Conservation (phyloP, 331 rosid genomes). For the Pyracantha coccinea region DNA sequence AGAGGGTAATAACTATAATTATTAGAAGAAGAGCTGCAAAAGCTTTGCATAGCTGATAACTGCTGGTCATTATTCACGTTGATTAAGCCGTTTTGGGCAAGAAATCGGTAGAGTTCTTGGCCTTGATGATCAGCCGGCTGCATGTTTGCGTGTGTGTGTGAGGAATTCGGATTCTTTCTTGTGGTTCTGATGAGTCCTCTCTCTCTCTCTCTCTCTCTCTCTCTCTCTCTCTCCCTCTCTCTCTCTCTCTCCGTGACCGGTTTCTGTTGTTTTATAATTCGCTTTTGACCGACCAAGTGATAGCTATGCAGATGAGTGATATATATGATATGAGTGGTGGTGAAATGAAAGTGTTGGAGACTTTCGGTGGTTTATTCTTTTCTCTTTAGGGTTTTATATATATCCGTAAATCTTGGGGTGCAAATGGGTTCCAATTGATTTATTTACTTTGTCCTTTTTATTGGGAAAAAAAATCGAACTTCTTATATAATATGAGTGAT, state of each 20-base stretch:
- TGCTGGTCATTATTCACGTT: background rate
- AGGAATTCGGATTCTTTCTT: background rate
- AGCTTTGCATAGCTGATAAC: conserved; percentile 36
- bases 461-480: background rate
- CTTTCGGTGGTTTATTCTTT: conserved; percentile 19
- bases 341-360: conserved; percentile 8
- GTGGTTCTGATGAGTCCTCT: background rate
- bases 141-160: background rate
- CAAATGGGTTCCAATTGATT: background rate
- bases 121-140: conserved; percentile 34
- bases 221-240: too few species aligned
- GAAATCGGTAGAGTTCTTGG: conserved; percentile 53
- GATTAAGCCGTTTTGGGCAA: conserved; percentile 36
- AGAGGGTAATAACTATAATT: conserved; percentile 33
- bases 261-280: background rate
- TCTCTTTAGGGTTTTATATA: background rate
- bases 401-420: background rate
- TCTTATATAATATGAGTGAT: background rate
- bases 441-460: background rate
- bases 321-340: background rate
- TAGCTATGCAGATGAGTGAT: background rate
- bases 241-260: background rate
- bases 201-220: too few species aligned
- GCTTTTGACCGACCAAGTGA: background rate
- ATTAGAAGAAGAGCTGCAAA: conserved; percentile 49